Conservation (phyloP, 495 filamentous ascomycete genomes). For the Penicillium parvum region DNA sequence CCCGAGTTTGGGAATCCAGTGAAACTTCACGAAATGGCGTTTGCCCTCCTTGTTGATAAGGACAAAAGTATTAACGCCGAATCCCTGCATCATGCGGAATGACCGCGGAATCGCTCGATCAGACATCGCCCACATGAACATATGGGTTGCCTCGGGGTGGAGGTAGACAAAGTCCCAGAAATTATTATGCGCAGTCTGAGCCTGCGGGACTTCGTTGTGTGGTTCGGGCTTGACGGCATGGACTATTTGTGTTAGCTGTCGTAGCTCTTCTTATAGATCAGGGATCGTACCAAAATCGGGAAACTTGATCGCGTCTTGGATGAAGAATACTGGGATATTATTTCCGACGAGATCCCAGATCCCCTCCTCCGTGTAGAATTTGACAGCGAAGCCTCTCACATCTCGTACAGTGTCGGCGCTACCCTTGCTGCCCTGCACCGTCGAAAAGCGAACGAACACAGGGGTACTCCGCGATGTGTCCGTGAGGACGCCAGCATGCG, state of each 20-base stretch:
- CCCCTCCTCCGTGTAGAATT: slow-evolving; percentile 58
- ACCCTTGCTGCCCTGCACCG: slow-evolving; percentile 71
- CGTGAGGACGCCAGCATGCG: slow-evolving; percentile 67
- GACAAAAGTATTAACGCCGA: slow-evolving; percentile 80
- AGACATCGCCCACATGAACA: slow-evolving; percentile 62
- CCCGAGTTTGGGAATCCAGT: slow-evolving; percentile 70
- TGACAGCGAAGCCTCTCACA: slow-evolving; percentile 76
- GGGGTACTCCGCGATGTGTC: slow-evolving; percentile 77
- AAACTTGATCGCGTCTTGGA: slow-evolving; percentile 70
- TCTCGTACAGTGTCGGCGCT: slow-evolving; percentile 78
- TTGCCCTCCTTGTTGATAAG: slow-evolving; percentile 68
- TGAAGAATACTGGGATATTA: slow-evolving; percentile 72
- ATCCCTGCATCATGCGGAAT: slow-evolving; percentile 86
- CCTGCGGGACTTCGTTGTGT: slow-evolving; percentile 67
- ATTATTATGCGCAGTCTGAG: slow-evolving; percentile 58
- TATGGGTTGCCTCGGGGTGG: slow-evolving; percentile 73
- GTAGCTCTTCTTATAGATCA: neutral
- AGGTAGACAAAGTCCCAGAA: slow-evolving; percentile 54
- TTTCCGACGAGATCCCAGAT: slow-evolving; percentile 73
- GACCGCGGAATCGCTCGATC: slow-evolving; percentile 78
- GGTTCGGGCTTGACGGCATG: slow-evolving; percentile 81
- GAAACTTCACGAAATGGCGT: slow-evolving; percentile 78
- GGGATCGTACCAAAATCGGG: slow-evolving; percentile 49
- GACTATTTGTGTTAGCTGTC: slow-evolving; percentile 21
- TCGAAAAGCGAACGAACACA: slow-evolving; percentile 77